These are phyloP conservation scores for Stemphylium beticola DNA, from an alignment of 2,329 filamentous ascomycete species.

Conservation along the genomic window DNA sequence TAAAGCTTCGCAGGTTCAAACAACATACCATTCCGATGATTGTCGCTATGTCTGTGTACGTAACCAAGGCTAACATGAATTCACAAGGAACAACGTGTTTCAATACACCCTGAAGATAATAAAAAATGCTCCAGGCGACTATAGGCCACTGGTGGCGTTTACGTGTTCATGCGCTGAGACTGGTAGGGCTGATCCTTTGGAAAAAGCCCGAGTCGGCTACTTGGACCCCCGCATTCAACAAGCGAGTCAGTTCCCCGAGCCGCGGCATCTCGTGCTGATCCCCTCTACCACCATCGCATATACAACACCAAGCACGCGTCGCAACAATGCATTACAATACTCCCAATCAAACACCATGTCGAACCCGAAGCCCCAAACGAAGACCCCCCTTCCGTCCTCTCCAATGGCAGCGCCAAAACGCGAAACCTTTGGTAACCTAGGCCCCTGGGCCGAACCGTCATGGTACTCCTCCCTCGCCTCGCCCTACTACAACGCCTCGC, in stretches of 20 bases:
- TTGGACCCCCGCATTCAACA: slow-evolving; percentile 4
- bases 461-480: slow-evolving; percentile 57
- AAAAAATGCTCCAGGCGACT: no score
- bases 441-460: slow-evolving; percentile 56
- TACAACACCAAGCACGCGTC: not conserved
- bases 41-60: no score
- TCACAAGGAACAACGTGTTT: no score
- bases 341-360: slow-evolving; percentile 12
- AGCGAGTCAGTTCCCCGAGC: slow-evolving; percentile 9
- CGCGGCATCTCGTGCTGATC: slow-evolving; percentile 17
- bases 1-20: slow-evolving; percentile 18
- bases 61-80: no score
- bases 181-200: not conserved
- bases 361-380: slow-evolving; percentile 16
- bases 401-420: slow-evolving; percentile 29
- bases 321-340: not conserved
- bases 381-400: slow-evolving; percentile 17
- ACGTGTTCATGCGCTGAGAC: not conserved
- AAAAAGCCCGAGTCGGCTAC: slow-evolving; percentile 3
- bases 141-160: not conserved
- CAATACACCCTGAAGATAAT: no score
- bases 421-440: slow-evolving; percentile 44
- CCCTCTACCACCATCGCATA: no score
- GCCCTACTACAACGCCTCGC: slow-evolving; percentile 69
- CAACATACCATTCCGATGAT: not conserved